Conservation (phyloP, 2,329 filamentous ascomycete species). For the Fusarium nurragi region DNA sequence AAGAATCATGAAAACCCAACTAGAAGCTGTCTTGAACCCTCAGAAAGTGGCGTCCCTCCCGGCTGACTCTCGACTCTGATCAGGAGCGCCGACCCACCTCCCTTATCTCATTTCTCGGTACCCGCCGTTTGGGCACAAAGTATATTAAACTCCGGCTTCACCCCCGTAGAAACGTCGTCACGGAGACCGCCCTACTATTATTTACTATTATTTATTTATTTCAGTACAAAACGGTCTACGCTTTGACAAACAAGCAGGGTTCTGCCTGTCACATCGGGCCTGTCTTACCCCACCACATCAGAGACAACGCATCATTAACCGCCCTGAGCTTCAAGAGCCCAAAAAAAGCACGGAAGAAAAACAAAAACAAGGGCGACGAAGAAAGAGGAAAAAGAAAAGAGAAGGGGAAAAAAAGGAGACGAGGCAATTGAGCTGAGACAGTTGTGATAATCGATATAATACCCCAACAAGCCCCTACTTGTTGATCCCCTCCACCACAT, state of each 20-base stretch:
- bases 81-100: neutral
- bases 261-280: slow-evolving; percentile 30
- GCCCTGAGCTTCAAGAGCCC: slow-evolving; percentile 17
- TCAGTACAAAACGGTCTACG: neutral
- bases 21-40: slow-evolving; percentile 15
- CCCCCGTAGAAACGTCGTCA: neutral
- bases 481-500: neutral
- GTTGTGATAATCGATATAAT: slow-evolving; percentile 20
- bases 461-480: slow-evolving; percentile 1
- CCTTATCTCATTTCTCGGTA: neutral
- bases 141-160: neutral
- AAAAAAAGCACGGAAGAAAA: neutral
- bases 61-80: slow-evolving; percentile 13
- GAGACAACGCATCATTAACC: slow-evolving; percentile 40
- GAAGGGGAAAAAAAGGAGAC: neutral
- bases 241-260: slow-evolving; percentile 28
- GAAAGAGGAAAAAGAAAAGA: neutral
- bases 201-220: neutral
- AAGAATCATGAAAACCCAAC: neutral
- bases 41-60: slow-evolving; percentile 20
- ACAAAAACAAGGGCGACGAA: slow-evolving; percentile 6
- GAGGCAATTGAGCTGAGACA: neutral
- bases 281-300: slow-evolving; percentile 32
- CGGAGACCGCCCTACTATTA: neutral
- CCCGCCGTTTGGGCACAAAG: slow-evolving; percentile 24